These are phyloP conservation scores for Bauhinia variegata DNA, from an alignment of 306 rosid species.

Conservation along the genomic window DNA sequence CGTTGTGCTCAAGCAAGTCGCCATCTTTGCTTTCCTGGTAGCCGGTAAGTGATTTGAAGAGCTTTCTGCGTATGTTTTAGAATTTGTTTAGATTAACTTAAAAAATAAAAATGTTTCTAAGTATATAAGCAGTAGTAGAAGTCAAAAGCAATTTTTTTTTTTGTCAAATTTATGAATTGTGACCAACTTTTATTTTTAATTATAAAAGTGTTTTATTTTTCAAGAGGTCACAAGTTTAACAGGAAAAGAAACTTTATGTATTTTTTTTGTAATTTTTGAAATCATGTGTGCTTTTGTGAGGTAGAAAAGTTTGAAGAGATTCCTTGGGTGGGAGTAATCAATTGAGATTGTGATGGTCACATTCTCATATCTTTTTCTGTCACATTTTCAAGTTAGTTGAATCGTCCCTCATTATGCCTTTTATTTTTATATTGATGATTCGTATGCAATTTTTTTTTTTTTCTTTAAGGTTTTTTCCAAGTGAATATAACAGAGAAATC, in stretches of 20 bases:
- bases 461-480: slow-evolving; percentile 87
- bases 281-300: background rate
- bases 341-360: background rate
- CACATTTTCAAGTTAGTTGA: slow-evolving; percentile 19
- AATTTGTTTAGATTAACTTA: too few relatives aligned
- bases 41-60: slow-evolving; percentile 56
- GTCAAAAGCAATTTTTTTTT: too few relatives aligned
- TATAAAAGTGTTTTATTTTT: too few relatives aligned
- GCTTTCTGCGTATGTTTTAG: too few relatives aligned
- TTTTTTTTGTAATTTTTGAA: background rate
- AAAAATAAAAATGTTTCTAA: too few relatives aligned
- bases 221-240: too few relatives aligned
- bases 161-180: too few relatives aligned
- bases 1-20: slow-evolving; percentile 89
- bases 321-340: background rate
- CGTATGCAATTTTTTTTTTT: too few relatives aligned
- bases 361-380: slow-evolving; percentile 1
- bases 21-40: slow-evolving; percentile 84
- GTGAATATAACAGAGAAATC: slow-evolving; percentile 89
- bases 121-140: too few relatives aligned
- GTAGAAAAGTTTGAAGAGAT: background rate
- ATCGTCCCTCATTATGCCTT: background rate
- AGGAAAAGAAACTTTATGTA: too few relatives aligned
- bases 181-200: too few relatives aligned
- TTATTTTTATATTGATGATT: background rate